phyloP scores from a whole-genome alignment of 805 yeast genomes.

The Wickerhamomyces bisporus region DNA sequence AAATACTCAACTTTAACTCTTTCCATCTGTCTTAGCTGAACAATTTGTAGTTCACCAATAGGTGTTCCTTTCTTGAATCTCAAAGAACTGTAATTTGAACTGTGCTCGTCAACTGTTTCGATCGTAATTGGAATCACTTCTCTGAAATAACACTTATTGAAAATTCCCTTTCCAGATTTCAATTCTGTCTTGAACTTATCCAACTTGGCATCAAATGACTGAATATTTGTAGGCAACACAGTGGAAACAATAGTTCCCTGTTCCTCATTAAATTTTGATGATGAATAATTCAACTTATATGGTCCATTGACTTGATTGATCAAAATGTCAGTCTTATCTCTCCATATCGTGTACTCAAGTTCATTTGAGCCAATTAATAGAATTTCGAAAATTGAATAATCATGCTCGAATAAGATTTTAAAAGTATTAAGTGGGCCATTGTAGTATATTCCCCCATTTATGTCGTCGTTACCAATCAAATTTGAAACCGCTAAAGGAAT shows the following conservation, averaged over 20 bases:
- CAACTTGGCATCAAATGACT: constrained; percentile 19
- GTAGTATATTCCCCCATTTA: constrained; percentile 28
- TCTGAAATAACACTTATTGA: constrained; percentile 21
- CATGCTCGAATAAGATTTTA: constrained; percentile 43
- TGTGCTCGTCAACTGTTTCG: constrained; percentile 3
- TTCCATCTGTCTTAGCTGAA: constrained; percentile 15
- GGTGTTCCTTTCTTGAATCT: constrained; percentile 1
- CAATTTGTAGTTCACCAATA: neutral
- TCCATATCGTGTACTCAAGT: constrained; percentile 40
- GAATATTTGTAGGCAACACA: constrained; percentile 15
- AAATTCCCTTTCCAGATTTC: constrained; percentile 6
- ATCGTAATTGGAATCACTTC: constrained; percentile 21
- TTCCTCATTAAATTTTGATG: constrained; percentile 19
- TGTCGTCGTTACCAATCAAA: constrained; percentile 25
- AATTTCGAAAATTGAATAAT: constrained; percentile 39
- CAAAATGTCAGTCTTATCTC: constrained; percentile 26
- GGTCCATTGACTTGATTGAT: constrained; percentile 29
- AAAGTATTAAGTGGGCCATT: constrained; percentile 26
- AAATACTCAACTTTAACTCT: constrained; percentile 23
- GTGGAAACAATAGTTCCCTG: constrained; percentile 18
- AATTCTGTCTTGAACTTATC: constrained; percentile 7
- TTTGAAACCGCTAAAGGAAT: constrained; percentile 39
- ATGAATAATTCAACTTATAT: constrained; percentile 26
- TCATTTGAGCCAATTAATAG: constrained; percentile 29
- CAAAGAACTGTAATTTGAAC: constrained; percentile 6